These are phyloP conservation scores for Suillus brevipes DNA, from an alignment of 768 basidiomycete species.

Conservation along the genomic window DNA sequence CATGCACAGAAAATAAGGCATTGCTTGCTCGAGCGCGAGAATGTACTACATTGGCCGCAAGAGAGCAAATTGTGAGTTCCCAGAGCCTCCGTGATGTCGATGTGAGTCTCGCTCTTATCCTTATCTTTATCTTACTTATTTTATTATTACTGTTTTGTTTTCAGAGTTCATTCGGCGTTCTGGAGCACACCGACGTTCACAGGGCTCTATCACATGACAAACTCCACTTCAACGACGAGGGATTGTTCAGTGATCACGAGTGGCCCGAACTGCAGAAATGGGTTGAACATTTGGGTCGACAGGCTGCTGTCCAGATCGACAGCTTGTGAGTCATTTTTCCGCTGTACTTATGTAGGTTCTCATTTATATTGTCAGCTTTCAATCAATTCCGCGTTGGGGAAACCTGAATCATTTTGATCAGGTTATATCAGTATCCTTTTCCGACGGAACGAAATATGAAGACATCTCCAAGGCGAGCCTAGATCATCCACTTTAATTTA, in stretches of 20 bases:
- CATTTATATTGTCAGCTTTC: background rate
- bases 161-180: background rate
- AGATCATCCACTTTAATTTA: too few species aligned
- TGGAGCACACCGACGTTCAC: background rate
- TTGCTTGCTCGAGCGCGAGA: background rate
- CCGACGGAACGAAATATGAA: too few species aligned
- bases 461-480: too few species aligned
- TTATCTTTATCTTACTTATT: background rate
- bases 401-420: too few species aligned
- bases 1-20: background rate
- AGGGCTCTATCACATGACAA: background rate
- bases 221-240: background rate
- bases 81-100: background rate
- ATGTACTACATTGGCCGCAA: background rate
- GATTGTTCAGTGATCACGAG: background rate
- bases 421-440: too few species aligned
- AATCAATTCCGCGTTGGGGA: background rate
- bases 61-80: background rate
- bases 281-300: background rate
- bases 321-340: background rate
- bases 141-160: background rate
- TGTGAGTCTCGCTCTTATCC: background rate
- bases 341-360: background rate
- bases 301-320: background rate
- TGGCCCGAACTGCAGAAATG: background rate